These are phyloP conservation scores for Cordyceps cicadae DNA, from an alignment of 2,329 filamentous ascomycete genomes.

Conservation along the genomic window DNA sequence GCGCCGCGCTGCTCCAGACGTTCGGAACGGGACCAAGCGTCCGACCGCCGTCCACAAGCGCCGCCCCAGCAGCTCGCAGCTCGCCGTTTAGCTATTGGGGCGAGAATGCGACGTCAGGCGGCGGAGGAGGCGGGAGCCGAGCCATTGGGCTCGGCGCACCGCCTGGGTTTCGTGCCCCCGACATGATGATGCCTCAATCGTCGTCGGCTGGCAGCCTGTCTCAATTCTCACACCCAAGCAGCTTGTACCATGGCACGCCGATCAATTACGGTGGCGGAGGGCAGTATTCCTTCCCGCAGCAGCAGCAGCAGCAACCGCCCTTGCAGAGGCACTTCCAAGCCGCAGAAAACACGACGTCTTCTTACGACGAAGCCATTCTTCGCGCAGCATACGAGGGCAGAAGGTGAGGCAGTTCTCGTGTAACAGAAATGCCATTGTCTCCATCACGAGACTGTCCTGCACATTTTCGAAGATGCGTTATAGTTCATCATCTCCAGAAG, in stretches of 20 bases:
- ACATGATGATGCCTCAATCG: slow-evolving; percentile 13
- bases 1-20: slow-evolving; percentile 28
- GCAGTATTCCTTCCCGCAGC: background rate
- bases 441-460: background rate
- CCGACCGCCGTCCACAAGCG: slow-evolving; percentile 2
- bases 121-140: slow-evolving; percentile 13
- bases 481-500: background rate
- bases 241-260: slow-evolving; percentile 42
- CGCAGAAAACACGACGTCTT: slow-evolving; percentile 25
- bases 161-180: slow-evolving; percentile 16
- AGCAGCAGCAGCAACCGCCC: slow-evolving; percentile 1
- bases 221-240: slow-evolving; percentile 42
- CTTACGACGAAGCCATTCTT: slow-evolving; percentile 28
- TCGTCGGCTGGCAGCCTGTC: slow-evolving; percentile 21
- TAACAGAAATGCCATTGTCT: background rate
- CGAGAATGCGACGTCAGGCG: slow-evolving; percentile 9
- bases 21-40: slow-evolving; percentile 18
- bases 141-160: slow-evolving; percentile 15
- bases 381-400: slow-evolving; percentile 25
- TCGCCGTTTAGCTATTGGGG: slow-evolving; percentile 26
- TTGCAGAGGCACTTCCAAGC: slow-evolving; percentile 22
- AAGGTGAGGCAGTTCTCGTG: slow-evolving; percentile 12
- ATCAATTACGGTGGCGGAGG: background rate
- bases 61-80: slow-evolving; percentile 16
- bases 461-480: background rate